Evolutionary conservation across 768 basidiomycete genomes (phyloP).

Genomic region (Neoboletus magnificus): DNA sequence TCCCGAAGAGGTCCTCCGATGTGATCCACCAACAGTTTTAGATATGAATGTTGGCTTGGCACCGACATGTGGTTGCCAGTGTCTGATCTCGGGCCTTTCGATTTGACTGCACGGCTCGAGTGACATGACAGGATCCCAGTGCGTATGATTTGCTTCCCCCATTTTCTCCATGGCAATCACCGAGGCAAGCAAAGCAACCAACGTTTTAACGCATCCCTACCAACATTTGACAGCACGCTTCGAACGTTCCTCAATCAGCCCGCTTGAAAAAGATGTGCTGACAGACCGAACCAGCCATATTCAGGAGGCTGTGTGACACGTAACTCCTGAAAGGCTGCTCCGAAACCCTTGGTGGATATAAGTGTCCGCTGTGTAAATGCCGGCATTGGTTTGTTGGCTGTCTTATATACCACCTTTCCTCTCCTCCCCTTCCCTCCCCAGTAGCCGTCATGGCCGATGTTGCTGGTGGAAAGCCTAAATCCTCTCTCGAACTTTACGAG

Average conservation of each 20-base stretch:
- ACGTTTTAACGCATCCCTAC: not conserved
- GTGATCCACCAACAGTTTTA: not conserved
- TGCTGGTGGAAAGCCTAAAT: not conserved
- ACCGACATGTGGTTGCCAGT: not conserved
- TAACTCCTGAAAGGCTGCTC: not conserved
- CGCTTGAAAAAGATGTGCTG: not conserved
- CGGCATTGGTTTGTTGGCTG: not conserved
- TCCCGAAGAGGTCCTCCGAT: not conserved
- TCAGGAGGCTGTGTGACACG: constrained; percentile 5
- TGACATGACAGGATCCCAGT: not conserved
- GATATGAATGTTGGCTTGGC: not conserved
- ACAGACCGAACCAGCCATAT: not conserved
- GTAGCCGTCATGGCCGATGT: constrained; percentile 9
- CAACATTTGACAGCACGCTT: not conserved
- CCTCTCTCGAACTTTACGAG: constrained; percentile 28
- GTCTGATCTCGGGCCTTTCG: not conserved
- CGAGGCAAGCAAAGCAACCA: not conserved
- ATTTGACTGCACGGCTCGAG: not conserved
- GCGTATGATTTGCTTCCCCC: not conserved
- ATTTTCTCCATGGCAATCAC: constrained; percentile 6
- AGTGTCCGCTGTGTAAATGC: not conserved
- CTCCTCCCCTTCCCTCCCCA: not conserved
- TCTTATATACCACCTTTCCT: not conserved
- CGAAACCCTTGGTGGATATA: not conserved
- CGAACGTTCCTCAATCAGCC: constrained; percentile 14